Evolutionary conservation across 164 flowering plant species (phyloP).

Genomic region (Pachysandra terminalis): DNA sequence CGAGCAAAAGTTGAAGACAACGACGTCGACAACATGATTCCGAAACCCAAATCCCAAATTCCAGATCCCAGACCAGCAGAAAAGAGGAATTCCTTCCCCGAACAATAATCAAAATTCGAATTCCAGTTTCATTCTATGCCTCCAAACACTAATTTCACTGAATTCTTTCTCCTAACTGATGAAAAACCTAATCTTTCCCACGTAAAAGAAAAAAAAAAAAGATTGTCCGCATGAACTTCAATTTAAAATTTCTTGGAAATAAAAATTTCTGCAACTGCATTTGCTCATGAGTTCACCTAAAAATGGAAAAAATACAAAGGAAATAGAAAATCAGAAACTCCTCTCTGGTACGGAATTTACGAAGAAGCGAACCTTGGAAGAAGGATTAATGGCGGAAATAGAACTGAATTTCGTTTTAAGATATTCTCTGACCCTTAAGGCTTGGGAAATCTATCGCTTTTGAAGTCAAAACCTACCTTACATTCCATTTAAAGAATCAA

Average conservation of each 20-base stretch:
- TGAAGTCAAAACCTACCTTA: background rate
- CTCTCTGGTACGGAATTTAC: too few species aligned
- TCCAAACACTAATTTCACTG: too few species aligned
- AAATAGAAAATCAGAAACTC: background rate
- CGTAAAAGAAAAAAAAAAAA: too few species aligned
- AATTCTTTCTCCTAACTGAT: background rate
- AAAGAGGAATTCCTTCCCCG: background rate
- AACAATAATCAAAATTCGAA: background rate
- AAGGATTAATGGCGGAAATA: background rate
- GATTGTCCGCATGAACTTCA: too few species aligned
- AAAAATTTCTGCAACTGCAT: background rate
- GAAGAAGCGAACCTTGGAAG: background rate
- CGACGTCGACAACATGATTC: conserved; percentile 48
- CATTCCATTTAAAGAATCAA: background rate
- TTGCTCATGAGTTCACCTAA: background rate
- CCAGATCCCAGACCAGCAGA: background rate
- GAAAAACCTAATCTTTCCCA: background rate
- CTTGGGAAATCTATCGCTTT: background rate
- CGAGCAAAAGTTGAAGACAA: conserved; percentile 40
- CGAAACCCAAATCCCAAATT: background rate
- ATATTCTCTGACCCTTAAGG: background rate
- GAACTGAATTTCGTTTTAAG: background rate
- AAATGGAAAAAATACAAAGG: background rate
- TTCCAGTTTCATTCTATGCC: too few species aligned
- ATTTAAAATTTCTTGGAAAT: background rate